Conservation (phyloP, 805 yeast genomes). For the Ogataea ganodermae region DNA sequence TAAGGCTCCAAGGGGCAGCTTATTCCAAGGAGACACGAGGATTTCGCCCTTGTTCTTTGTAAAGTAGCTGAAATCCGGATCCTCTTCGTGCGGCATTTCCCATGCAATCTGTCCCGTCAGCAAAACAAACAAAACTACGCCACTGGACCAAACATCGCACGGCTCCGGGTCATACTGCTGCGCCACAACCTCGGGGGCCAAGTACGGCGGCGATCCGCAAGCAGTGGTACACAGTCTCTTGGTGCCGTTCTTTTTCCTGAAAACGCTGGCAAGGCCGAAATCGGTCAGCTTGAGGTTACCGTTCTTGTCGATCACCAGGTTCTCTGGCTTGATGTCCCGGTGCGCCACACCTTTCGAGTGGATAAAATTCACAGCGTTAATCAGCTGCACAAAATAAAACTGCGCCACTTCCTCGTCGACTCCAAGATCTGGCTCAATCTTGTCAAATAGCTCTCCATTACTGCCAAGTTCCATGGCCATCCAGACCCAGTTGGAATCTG, state of each 20-base stretch:
- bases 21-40: constrained; percentile 54
- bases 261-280: constrained; percentile 72
- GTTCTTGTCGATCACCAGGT: constrained; percentile 57
- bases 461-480: constrained; percentile 67
- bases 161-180: constrained; percentile 55
- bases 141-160: constrained; percentile 72
- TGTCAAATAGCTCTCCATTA: constrained; percentile 78
- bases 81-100: constrained; percentile 61
- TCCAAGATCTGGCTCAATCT: constrained; percentile 75
- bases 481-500: constrained; percentile 60
- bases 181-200: constrained; percentile 70
- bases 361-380: constrained; percentile 58
- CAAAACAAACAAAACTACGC: constrained; percentile 61
- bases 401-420: constrained; percentile 67
- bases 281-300: constrained; percentile 77
- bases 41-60: constrained; percentile 48
- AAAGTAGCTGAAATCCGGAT: constrained; percentile 41
- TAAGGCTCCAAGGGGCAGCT: constrained; percentile 48
- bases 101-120: constrained; percentile 70
- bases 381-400: constrained; percentile 65
- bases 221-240: constrained; percentile 50
- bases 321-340: constrained; percentile 70
- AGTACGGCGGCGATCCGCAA: constrained; percentile 76
- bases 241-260: constrained; percentile 48
- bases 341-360: constrained; percentile 69